Conservation (phyloP, 805 yeast genomes). For the Metschnikowia cubensis region DNA sequence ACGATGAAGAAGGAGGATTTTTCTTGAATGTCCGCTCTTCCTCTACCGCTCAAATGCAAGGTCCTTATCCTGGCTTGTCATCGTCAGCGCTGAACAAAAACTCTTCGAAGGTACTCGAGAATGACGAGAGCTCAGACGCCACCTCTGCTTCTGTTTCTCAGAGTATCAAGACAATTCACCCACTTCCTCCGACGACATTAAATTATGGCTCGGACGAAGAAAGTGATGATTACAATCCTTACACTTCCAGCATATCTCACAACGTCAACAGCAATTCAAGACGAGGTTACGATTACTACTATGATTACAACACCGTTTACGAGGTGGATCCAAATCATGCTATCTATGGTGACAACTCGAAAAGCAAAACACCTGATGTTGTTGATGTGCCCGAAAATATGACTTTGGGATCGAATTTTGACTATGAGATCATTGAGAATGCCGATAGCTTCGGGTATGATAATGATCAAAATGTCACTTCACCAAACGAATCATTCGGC, state of each 20-base stretch:
- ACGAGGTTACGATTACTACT: slow-evolving; percentile 73
- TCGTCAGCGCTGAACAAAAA: slow-evolving; percentile 9
- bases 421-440: slow-evolving; percentile 33
- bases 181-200: slow-evolving; percentile 81
- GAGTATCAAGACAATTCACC: slow-evolving; percentile 58
- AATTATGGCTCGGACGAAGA: slow-evolving; percentile 68
- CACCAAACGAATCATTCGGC: slow-evolving; percentile 13
- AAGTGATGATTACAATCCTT: slow-evolving; percentile 54
- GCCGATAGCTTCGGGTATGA: slow-evolving; percentile 19
- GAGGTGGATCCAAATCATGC: slow-evolving; percentile 47
- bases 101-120: slow-evolving; percentile 6
- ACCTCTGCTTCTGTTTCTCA: slow-evolving; percentile 28
- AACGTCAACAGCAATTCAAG: slow-evolving; percentile 57
- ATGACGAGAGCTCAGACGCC: slow-evolving; percentile 26
- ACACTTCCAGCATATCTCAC: slow-evolving; percentile 59
- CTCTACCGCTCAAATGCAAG: slow-evolving; percentile 25
- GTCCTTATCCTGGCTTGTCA: slow-evolving; percentile 16
- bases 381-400: slow-evolving; percentile 47
- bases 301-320: slow-evolving; percentile 77
- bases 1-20: slow-evolving; percentile 63
- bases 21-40: slow-evolving; percentile 53
- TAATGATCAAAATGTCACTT: neutral
- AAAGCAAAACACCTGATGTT: slow-evolving; percentile 34
- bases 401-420: slow-evolving; percentile 36
- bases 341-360: slow-evolving; percentile 28